Evolutionary conservation across 2,329 filamentous ascomycete species (phyloP).

Genomic region (Penicillium italicum): DNA sequence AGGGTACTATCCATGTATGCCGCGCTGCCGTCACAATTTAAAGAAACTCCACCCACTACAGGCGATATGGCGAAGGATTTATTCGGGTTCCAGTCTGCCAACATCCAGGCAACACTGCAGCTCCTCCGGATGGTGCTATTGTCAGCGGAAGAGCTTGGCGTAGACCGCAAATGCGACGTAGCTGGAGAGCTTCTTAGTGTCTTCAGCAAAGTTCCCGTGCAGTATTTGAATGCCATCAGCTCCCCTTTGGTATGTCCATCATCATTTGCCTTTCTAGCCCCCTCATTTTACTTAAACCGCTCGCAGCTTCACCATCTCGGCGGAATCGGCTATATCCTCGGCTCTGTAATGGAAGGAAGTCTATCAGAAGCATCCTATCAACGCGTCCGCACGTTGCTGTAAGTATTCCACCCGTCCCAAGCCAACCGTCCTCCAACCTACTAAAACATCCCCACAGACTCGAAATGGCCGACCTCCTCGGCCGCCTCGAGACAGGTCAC

Average conservation of each 20-base stretch:
- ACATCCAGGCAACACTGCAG: constrained; percentile 49
- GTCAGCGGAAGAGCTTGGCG: constrained; percentile 33
- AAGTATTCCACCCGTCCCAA: constrained; percentile 7
- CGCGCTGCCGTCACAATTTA: constrained; percentile 24
- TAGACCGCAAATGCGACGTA: constrained; percentile 47
- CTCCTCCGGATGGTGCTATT: constrained; percentile 49
- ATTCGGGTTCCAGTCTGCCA: constrained; percentile 50
- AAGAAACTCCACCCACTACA: constrained; percentile 26
- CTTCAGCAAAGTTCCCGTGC: constrained; percentile 44
- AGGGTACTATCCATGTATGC: constrained; percentile 25
- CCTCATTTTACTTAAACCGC: not conserved
- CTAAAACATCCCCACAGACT: constrained; percentile 18
- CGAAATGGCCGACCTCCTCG: constrained; percentile 46
- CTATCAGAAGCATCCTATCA: constrained; percentile 44
- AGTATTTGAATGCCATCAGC: constrained; percentile 49
- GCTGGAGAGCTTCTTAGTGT: constrained; percentile 45
- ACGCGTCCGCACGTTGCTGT: constrained; percentile 42
- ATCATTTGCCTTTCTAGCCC: not conserved
- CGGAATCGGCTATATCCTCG: constrained; percentile 50
- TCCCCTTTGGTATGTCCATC: constrained; percentile 39
- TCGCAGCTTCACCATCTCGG: constrained; percentile 45
- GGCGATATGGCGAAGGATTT: constrained; percentile 38
- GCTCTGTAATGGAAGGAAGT: constrained; percentile 45
- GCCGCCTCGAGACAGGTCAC: constrained; percentile 43
- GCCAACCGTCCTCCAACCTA: not conserved